A percentile compares a stretch with the other conserved stretches of the same genome.
Evolutionary conservation across 257 asterid species (phyloP).

Genomic region (Petrea volubilis): DNA sequence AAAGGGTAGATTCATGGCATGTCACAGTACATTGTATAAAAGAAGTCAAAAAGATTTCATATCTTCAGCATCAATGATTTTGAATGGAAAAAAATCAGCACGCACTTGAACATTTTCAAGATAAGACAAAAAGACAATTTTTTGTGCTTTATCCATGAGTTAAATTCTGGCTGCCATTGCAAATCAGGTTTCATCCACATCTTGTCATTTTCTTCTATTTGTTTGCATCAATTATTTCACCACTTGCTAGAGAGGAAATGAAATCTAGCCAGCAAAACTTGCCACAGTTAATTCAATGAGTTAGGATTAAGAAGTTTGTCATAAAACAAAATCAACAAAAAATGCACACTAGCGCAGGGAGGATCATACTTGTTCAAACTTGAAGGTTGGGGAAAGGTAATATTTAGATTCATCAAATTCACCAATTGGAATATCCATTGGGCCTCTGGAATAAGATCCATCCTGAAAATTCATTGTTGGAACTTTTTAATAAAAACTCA

Average conservation of each 20-base stretch:
- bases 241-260: constrained; percentile 2
- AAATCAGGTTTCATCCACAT: background rate
- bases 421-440: constrained; percentile 79
- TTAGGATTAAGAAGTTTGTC: background rate
- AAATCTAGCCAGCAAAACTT: constrained; percentile 14
- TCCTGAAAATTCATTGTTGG: constrained; percentile 62
- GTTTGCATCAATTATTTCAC: background rate
- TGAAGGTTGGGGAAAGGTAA: constrained; percentile 81
- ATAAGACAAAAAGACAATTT: background rate
- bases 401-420: constrained; percentile 63
- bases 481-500: constrained; percentile 13
- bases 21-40: background rate
- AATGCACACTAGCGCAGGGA: constrained; percentile 12
- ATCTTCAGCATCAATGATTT: background rate
- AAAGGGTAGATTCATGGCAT: background rate
- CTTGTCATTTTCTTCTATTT: background rate
- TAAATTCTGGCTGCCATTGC: background rate
- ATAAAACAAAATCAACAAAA: constrained; percentile 4
- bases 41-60: background rate
- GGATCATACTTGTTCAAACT: constrained; percentile 88
- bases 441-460: constrained; percentile 98
- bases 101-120: constrained; percentile 7
- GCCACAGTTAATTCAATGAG: background rate
- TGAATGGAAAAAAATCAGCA: background rate
- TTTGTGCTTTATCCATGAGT: background rate